Percentiles rank a stretch among this genome's conserved stretches.
Conservation (phyloP, 129 eudicot genomes). For the Lonicera japonica region DNA sequence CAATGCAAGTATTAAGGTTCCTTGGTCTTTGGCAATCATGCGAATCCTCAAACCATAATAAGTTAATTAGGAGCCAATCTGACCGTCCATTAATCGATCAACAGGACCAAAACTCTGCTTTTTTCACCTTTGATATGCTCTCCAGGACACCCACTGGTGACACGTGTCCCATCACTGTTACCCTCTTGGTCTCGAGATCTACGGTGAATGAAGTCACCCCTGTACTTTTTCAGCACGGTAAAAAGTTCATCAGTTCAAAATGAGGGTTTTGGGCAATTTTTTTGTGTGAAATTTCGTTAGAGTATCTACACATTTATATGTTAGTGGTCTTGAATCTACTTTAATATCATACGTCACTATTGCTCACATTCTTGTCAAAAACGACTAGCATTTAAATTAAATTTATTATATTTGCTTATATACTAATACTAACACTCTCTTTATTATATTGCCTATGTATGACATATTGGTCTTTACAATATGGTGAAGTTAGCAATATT, state of each 20-base stretch:
- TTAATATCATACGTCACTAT: no score
- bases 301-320: no score
- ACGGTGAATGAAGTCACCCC: constrained; percentile 81
- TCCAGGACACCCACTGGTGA: constrained; percentile 67
- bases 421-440: no score
- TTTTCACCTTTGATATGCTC: constrained; percentile 83
- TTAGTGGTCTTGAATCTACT: no score
- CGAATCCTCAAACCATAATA: not conserved
- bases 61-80: not conserved
- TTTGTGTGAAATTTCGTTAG: no score
- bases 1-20: constrained; percentile 9
- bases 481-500: no score
- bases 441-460: no score
- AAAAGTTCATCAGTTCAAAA: not conserved
- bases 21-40: not conserved
- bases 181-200: constrained; percentile 76
- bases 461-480: no score
- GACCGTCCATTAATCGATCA: not conserved
- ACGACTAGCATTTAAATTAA: no score
- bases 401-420: no score
- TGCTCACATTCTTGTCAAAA: no score
- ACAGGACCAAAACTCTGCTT: constrained; percentile 71
- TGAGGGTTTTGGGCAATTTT: no score
- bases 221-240: constrained; percentile 12
- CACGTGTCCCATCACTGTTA: constrained; percentile 75